phyloP scores from a whole-genome alignment of 495 filamentous ascomycete species.

The Penicillium coprophilum region DNA sequence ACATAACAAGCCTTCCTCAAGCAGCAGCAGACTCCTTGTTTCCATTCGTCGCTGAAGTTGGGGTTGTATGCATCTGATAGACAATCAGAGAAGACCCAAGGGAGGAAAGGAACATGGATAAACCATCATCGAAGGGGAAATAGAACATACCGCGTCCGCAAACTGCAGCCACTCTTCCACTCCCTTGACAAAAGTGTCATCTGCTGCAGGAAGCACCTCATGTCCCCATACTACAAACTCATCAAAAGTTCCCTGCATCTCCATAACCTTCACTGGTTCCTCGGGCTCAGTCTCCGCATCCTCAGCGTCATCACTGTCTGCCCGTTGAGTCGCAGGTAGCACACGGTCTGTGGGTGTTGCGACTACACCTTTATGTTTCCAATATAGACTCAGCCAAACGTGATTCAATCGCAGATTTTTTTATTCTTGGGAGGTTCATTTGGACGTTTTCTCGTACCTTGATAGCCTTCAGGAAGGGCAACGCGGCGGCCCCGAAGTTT shows the following conservation, averaged over 20 bases:
- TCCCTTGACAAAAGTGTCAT: constrained; percentile 66
- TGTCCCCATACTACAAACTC: constrained; percentile 83
- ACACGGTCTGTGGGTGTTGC: constrained; percentile 40
- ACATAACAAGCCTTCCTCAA: not conserved
- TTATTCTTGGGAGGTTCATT: not conserved
- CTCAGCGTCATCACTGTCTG: constrained; percentile 48
- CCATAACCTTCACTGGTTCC: constrained; percentile 57
- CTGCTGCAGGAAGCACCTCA: constrained; percentile 64
- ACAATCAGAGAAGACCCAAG: constrained; percentile 2
- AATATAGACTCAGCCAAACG: not conserved
- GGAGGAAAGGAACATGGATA: not conserved
- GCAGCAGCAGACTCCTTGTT: constrained; percentile 5
- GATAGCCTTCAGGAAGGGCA: constrained; percentile 71
- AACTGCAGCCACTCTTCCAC: constrained; percentile 84
- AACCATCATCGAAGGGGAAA: not conserved
- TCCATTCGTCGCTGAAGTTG: not conserved
- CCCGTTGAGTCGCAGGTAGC: constrained; percentile 21
- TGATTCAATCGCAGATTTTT: no score
- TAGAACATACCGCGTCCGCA: constrained; percentile 58
- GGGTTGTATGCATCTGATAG: constrained; percentile 37
- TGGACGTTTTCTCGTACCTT: constrained; percentile 46
- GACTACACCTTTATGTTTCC: constrained; percentile 35
- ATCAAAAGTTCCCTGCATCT: constrained; percentile 69
- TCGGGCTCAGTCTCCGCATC: constrained; percentile 36
- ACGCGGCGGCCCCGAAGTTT: constrained; percentile 70